A percentile compares a stretch with the other conserved stretches of the same genome.
These are phyloP conservation scores for Boechera stricta DNA, from an alignment of 345 rosid species.

Conservation along the genomic window DNA sequence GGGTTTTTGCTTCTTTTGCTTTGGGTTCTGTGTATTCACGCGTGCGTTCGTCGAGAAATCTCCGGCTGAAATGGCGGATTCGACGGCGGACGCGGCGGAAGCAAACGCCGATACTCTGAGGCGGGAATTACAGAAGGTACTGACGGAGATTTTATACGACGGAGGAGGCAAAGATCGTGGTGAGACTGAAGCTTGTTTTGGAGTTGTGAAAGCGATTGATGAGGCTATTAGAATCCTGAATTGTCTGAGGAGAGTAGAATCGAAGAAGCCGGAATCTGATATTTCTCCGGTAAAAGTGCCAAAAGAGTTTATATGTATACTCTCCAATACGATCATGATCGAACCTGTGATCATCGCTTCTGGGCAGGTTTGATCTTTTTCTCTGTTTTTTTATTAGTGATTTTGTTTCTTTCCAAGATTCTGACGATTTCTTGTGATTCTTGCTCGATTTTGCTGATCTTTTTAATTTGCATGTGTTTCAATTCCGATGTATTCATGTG, in stretches of 20 bases:
- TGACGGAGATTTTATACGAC: slow-evolving; percentile 42
- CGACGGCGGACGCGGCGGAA: background rate
- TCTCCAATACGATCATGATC: slow-evolving; percentile 44
- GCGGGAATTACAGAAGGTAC: slow-evolving; percentile 14
- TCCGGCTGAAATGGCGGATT: slow-evolving; percentile 28
- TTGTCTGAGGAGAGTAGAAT: slow-evolving; percentile 40
- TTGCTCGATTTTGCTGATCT: background rate
- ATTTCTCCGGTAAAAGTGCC: slow-evolving; percentile 25
- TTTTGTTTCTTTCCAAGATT: background rate
- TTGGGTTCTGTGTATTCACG: background rate
- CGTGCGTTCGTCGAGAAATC: background rate
- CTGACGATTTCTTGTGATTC: background rate
- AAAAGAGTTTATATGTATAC: slow-evolving; percentile 38
- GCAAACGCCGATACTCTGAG: slow-evolving; percentile 24
- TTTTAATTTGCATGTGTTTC: background rate
- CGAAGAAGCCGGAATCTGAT: slow-evolving; percentile 25
- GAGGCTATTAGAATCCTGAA: slow-evolving; percentile 51
- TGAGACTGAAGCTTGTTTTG: slow-evolving; percentile 10
- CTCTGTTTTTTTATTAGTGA: background rate
- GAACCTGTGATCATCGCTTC: slow-evolving; percentile 61
- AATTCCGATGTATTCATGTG: background rate
- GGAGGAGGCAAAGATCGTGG: slow-evolving; percentile 15
- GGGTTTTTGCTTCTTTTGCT: slow-evolving; percentile 20
- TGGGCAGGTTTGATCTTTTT: slow-evolving; percentile 55
- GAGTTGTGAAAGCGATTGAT: slow-evolving; percentile 46